Percentiles rank a stretch among this genome's conserved stretches.
Conservation (phyloP, 495 filamentous ascomycete genomes). For the Parathielavia hyrcaniae region DNA sequence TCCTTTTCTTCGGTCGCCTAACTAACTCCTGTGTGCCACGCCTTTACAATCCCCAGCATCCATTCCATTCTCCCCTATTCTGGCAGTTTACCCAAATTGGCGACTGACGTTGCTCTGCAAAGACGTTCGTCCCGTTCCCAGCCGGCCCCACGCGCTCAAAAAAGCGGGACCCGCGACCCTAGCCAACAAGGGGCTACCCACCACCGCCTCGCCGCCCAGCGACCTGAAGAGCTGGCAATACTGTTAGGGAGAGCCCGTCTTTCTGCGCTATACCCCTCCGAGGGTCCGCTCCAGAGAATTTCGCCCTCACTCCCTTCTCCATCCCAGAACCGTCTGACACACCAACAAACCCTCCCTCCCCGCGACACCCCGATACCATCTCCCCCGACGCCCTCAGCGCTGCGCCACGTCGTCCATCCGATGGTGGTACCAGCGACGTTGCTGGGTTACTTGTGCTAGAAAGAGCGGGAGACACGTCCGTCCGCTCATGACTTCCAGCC, state of each 20-base stretch:
- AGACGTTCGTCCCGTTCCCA: conserved; percentile 10
- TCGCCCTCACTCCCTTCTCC: conserved; percentile 8
- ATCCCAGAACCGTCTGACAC: conserved; percentile 9
- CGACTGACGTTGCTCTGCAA: conserved; percentile 2
- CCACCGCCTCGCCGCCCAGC: conserved; percentile 6
- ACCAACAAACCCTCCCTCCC: background rate
- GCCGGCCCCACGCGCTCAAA: conserved; percentile 14
- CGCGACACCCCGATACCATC: conserved; percentile 2
- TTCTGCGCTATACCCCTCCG: conserved; percentile 12
- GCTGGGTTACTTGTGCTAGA: conserved; percentile 18
- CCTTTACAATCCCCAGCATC: background rate
- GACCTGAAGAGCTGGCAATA: background rate
- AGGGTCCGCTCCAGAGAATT: conserved; percentile 5
- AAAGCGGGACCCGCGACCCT: conserved; percentile 12
- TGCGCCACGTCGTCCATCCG: conserved; percentile 15
- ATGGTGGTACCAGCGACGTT: conserved; percentile 22
- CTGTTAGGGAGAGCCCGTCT: conserved; percentile 2
- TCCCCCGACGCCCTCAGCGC: conserved; percentile 2
- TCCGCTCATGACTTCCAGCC: conserved; percentile 11
- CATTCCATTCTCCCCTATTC: background rate
- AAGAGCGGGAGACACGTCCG: conserved; percentile 12
- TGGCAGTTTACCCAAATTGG: conserved; percentile 6
- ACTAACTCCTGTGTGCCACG: no score
- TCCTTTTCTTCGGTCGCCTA: background rate
- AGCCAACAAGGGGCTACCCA: conserved; percentile 9